Base-by-base conservation (phyloP, 306 rosid species). In the Casuarina equisetifolia region DNA sequence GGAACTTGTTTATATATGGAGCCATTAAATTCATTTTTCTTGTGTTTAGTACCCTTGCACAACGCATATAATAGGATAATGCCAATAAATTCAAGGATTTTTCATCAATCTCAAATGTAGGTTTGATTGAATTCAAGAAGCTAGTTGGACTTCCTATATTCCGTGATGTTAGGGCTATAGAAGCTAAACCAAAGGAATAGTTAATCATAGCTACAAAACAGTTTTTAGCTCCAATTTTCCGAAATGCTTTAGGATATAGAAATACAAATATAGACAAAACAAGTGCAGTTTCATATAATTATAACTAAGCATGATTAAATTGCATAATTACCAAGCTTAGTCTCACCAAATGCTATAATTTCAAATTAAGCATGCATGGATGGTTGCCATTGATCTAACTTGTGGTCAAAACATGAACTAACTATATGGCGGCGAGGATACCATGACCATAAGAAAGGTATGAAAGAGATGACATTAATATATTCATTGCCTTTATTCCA, bases 381-480 rank as follows among this genome's bases (percentile, higher is more conserved):
- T 58, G 16, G 9, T 20, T 5, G 11, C 9, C 12, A 20, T 58
- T 48, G 11, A 13, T 13, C 13, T 48, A 48, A 48, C 51, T 2
- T 48, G 7, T 48, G 99, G 98, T 0, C 94, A 98, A 81, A 92
- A 97, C 90, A 79, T 92, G 97, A 91, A 69, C 32, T 76, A 92
- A 91, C 85, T 96, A 90, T 89, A 87, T 96, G 88, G 85, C 88
- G 69, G 96, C 91, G 66, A 92, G 98, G 99, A 83, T 96, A 87
- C 97, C 99, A 12, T 95, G 90, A 84, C 32, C 32, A 25, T 58
- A 12, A 69, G 35, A 6, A 17, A 3, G 48, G 42, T 64, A 64
- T 79, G 74, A 10, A 17, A 59, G n/a, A 35, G 42, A 16, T 66
- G 71, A 49, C 48, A 70, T 35, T 55, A 70, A 44, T 49, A 48